Percentiles rank a stretch among this genome's conserved stretches.
These are phyloP conservation scores for Aureobasidium sp. DNA, from an alignment of 2,329 filamentous ascomycete species.

Conservation along the genomic window DNA sequence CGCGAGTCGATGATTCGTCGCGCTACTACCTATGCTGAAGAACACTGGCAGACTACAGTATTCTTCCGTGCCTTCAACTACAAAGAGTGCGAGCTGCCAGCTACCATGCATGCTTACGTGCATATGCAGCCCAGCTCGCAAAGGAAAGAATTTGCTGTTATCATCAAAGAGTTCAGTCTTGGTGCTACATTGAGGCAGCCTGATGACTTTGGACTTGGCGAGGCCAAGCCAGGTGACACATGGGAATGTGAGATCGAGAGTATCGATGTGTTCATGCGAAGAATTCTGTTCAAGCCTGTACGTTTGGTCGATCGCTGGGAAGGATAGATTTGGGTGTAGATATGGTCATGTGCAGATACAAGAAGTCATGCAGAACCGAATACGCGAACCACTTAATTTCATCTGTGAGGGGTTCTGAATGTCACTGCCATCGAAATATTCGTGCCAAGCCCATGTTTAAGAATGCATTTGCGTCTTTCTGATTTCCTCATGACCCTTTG, in stretches of 20 bases:
- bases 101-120: constrained; percentile 36
- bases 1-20: constrained; percentile 38
- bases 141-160: background rate
- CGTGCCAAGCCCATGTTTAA: no score
- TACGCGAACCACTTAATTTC: background rate
- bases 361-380: background rate
- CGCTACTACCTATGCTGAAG: constrained; percentile 30
- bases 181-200: background rate
- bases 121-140: constrained; percentile 12
- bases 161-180: constrained; percentile 23
- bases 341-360: background rate
- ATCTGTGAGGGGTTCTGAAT: background rate
- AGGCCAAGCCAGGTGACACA: constrained; percentile 33
- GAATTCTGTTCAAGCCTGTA: constrained; percentile 31
- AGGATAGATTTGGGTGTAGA: background rate
- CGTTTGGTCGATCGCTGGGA: constrained; percentile 29
- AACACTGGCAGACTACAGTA: constrained; percentile 48
- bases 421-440: background rate
- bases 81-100: constrained; percentile 45
- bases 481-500: no score
- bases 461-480: no score
- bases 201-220: background rate
- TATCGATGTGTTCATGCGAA: constrained; percentile 31
- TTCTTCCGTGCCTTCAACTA: constrained; percentile 54
- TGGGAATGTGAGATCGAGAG: constrained; percentile 39